Evolutionary conservation across 805 yeast species (phyloP).

Genomic region (Lipomyces sp.): DNA sequence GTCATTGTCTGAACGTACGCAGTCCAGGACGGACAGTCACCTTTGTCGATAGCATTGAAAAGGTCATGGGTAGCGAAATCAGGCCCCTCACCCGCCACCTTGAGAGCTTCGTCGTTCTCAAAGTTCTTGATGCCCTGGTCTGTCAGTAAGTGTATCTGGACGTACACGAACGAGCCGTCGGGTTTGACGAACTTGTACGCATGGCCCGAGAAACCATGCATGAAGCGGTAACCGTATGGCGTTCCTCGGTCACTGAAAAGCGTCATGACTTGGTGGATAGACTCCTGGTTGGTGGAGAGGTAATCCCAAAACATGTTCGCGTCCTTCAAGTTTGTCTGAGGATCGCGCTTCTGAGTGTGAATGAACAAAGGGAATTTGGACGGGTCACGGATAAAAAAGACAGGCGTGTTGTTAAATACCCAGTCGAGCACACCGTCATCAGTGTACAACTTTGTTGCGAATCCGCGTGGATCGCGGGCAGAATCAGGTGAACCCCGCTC

Average conservation of each 20-base stretch:
- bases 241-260: constrained; percentile 66
- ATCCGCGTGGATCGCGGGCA: constrained; percentile 73
- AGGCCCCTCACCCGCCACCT: constrained; percentile 55
- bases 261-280: constrained; percentile 61
- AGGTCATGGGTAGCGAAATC: constrained; percentile 55
- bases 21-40: constrained; percentile 58
- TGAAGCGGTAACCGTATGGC: constrained; percentile 58
- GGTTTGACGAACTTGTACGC: constrained; percentile 61
- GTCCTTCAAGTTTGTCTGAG: constrained; percentile 64
- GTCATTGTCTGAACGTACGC: constrained; percentile 64
- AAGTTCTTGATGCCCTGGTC: constrained; percentile 58
- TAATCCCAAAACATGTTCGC: constrained; percentile 64
- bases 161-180: constrained; percentile 58
- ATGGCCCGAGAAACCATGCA: constrained; percentile 71
- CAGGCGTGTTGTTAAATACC: constrained; percentile 76
- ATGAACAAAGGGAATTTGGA: constrained; percentile 66
- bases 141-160: constrained; percentile 58
- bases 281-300: constrained; percentile 59
- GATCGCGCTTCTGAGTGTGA: constrained; percentile 73
- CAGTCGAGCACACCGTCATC: constrained; percentile 72
- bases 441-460: constrained; percentile 66
- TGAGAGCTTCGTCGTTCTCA: constrained; percentile 53
- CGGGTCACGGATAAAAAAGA: constrained; percentile 68
- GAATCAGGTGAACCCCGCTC: constrained; percentile 70
- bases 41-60: constrained; percentile 54